Base-by-base conservation (phyloP, 2,329 filamentous ascomycete genomes). In the Pseudopyricularia cyperi region DNA sequence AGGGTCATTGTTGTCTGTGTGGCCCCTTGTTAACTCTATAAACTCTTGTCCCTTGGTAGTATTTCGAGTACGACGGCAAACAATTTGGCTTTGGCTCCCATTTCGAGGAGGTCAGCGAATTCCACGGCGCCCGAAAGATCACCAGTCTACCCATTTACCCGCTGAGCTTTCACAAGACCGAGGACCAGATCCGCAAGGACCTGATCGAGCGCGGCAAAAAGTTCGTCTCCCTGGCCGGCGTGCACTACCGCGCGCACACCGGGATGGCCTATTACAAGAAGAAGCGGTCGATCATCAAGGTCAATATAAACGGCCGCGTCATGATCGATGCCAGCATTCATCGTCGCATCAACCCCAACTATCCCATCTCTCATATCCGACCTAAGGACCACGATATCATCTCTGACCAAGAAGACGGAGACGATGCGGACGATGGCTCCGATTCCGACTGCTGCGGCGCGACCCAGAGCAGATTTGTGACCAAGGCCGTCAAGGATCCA, bases 41-140 rank as follows among this genome's bases (percentile, higher is more conserved):
- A 35, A 12, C 17, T 9, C 11, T 4, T n/a, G 2, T n/a, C 12
- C 7, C n/a, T n/a, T n/a, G n/a, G n/a, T 68, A 75, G 63, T 95
- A 93, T 58, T 76, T 95, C 26, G 89, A 95, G 61, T 95, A 89
- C 55, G 88, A 95, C 59, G 90, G 89, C 53, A 94, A 94, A 63
- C 75, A 78, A 7, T 94, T 90, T 62, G 89, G 89, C 3, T 83
- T 85, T 60, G 87, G 86, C 15, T 80, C 73, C 49, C 79, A 88
- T 61, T 72, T 79, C 11, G 77, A 82, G 35, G 81, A 89, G 50
- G 80, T 95, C 12, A 68, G 76, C 7, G 73, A 79, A 3, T 96
- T 95, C 72, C 85, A 87, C 54, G 89, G 89, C 0, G 80, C 85
- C 14, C 79, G 83, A 55, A 90, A 88, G 67, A 95, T 96, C 61